Base-by-base conservation (phyloP, 2,329 filamentous ascomycete genomes). In the Metarhizium anisopliae region DNA sequence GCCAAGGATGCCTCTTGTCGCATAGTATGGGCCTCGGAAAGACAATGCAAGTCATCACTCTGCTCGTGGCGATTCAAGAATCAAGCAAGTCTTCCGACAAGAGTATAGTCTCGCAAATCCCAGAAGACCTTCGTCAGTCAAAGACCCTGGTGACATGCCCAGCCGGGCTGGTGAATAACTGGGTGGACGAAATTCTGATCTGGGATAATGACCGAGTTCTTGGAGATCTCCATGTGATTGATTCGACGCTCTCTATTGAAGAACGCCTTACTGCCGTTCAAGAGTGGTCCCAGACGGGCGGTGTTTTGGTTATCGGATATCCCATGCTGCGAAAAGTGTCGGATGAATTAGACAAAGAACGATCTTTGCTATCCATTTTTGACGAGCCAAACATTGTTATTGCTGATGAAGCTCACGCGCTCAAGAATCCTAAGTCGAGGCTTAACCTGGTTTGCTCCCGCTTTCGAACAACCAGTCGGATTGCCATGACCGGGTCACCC, bases 1-100 rank as follows among this genome's bases (percentile, higher is more conserved):
- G 78, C 18, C 85, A 91, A 68, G 91, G 91, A 2, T 95, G 89
- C 65, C 77, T 95, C 13, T 76, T 96, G 20, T 88, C 91, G 6
- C 91, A 96, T 67, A 90, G 89, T 0, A 96, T 96, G 91, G 92
- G 92, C 1, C 73, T 96, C 2, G 91, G 91, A 16, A 96, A 96
- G 73, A 95, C 91, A 0, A 90, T 95, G 85, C 91, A 96, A 72
- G 82, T 90, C 6, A 90, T 96, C 57, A 88, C 90, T 0, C 74
- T 96, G n/a, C 78, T 96, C 6, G 79, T 88, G 16, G 85, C 89
- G 0, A 81, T 96, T 58, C 77, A 84, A 4, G 80, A 89, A 61
- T 82, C 89, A 3, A 77, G 83, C 4, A 66, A 67, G 20, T 92
- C 87, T 0, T 35, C 67, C 0, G 80, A 91, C 54, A 68, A 72